Base-by-base conservation (phyloP, 139 green algal species). In the Astrephomene gubernaculifera region DNA sequence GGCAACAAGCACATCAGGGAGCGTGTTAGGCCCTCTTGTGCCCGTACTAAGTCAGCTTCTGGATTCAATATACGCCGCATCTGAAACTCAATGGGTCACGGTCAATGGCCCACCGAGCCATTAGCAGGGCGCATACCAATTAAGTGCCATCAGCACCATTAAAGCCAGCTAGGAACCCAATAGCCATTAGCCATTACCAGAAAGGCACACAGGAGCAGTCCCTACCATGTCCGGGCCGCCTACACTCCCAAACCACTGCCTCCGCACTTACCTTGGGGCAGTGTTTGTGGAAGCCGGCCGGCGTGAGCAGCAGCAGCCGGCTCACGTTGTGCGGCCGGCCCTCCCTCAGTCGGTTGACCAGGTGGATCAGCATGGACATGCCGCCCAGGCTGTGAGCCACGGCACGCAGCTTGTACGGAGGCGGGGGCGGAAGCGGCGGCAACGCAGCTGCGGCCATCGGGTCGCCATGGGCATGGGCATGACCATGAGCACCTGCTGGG, bases 291-390 rank as follows among this genome's bases (percentile, higher is more conserved):
- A 97, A 96, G 71, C 95, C 95, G 0, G 95, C 95, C 19, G 95
- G 95, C 38, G 90, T 95, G 52, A 98, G 90, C 73, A 98, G 90
- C 36, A 98, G 89, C 61, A 98, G 85, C 38, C 93, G 88, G 33
- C 73, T 81, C 27, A 98, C 74, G 75, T 91, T 89, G 54, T 95
- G 92, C 1, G 92, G 92, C n/a, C 53, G 63, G 38, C 71, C 86
- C 71, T 86, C 60, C 19, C 79, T 25, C 79, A 78, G 45, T n/a
- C 79, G 49, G 24, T 86, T 87, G 3, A 94, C 82, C 22, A 90
- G 69, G 89, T 97, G 92, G 8, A 97, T 89, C 27, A 97, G 87
- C 83, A 94, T 39, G 17, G 83, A 88, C 45, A 93, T 91, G n/a
- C 92, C 94, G 0, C 95, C 95, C 70, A 97, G 81, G 76, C 83